Conservation (phyloP, 495 filamentous ascomycete species). For the Penicillium paxilli region DNA sequence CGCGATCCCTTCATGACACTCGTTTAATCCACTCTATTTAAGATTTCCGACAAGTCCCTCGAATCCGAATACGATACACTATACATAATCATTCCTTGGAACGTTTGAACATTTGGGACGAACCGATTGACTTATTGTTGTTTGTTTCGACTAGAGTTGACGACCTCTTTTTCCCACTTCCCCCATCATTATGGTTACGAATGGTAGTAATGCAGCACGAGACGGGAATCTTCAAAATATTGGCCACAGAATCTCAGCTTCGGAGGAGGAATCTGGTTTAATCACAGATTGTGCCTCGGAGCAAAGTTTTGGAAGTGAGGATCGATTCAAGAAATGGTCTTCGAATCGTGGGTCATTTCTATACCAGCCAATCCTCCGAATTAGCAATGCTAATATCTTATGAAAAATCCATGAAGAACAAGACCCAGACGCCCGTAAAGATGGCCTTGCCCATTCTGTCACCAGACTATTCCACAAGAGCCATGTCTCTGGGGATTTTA, state of each 20-base stretch:
- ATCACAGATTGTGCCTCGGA: background rate
- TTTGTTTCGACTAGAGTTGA: background rate
- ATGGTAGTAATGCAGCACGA: background rate
- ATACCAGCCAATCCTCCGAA: background rate
- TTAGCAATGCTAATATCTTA: background rate
- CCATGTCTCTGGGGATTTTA: background rate
- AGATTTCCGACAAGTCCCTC: background rate
- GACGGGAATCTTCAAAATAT: background rate
- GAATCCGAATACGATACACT: background rate
- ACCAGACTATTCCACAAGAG: conserved; percentile 1
- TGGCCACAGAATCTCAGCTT: background rate
- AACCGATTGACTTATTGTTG: too few species aligned
- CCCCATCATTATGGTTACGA: background rate
- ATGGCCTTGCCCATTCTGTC: background rate
- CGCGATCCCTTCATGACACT: background rate
- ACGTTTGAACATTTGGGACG: too few species aligned
- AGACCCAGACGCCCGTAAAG: background rate
- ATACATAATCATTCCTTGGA: background rate
- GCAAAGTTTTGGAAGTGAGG: background rate
- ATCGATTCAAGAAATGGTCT: conserved; percentile 1
- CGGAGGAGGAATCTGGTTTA: background rate
- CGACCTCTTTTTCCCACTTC: background rate
- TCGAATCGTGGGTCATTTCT: background rate
- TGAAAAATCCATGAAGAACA: background rate
- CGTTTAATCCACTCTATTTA: background rate